Conservation (phyloP, 202 grass and related monocot species). For the Eragrostis tef region DNA sequence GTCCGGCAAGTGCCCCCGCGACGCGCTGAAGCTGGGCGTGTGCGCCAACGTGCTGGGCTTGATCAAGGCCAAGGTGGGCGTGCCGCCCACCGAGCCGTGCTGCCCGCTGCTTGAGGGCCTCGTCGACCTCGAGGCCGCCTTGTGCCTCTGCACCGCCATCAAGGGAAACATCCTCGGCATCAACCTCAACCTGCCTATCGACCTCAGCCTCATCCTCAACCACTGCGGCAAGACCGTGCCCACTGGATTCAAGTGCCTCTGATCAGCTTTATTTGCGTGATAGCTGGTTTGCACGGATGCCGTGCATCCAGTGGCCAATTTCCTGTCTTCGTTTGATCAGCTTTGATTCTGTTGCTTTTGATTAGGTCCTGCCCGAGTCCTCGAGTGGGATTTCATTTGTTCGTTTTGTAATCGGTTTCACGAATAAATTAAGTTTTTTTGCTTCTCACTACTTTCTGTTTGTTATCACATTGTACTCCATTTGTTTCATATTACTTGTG, state of each 20-base stretch:
- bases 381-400: too few relatives aligned
- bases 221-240: conserved; percentile 62
- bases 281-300: too few relatives aligned
- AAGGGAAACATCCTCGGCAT: conserved; percentile 59
- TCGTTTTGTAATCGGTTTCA: too few relatives aligned
- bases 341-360: too few relatives aligned
- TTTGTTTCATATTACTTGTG: too few relatives aligned
- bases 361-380: too few relatives aligned
- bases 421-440: too few relatives aligned
- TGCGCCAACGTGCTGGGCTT: conserved; percentile 59
- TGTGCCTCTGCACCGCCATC: conserved; percentile 82
- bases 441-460: too few relatives aligned
- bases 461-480: too few relatives aligned
- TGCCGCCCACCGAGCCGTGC: conserved; percentile 52
- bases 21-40: conserved; percentile 68
- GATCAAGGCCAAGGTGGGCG: conserved; percentile 42
- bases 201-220: conserved; percentile 80
- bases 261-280: background rate
- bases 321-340: too few relatives aligned
- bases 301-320: too few relatives aligned
- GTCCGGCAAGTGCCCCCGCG: conserved; percentile 58
- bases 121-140: conserved; percentile 70
- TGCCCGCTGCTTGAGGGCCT: conserved; percentile 62
- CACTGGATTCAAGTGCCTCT: conserved; percentile 56
- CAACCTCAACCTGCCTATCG: conserved; percentile 60